These are phyloP conservation scores for Tylopilus felleus DNA, from an alignment of 768 basidiomycete genomes.

Conservation along the genomic window DNA sequence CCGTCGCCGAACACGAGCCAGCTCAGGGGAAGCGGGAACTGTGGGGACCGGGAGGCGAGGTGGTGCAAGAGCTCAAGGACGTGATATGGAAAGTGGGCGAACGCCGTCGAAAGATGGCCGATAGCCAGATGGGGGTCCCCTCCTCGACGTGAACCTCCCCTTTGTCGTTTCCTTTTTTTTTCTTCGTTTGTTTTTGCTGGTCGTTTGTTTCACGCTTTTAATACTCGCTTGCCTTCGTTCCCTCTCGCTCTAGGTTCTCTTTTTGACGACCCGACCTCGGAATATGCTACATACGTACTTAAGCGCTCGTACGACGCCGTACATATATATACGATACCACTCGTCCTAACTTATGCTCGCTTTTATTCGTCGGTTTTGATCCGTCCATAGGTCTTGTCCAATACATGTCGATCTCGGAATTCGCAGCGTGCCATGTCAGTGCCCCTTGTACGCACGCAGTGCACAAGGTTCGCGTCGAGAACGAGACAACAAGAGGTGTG, in stretches of 20 bases:
- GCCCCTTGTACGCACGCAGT: too few species aligned
- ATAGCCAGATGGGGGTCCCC: constrained; percentile 4
- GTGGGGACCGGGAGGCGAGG: constrained; percentile 75
- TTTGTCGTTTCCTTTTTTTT: background rate
- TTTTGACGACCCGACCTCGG: too few species aligned
- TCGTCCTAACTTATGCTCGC: background rate
- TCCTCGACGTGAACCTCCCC: background rate
- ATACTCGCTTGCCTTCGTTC: too few species aligned
- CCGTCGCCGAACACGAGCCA: too few species aligned
- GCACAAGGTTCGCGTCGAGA: too few species aligned
- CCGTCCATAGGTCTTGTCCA: background rate
- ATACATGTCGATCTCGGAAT: too few species aligned
- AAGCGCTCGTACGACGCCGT: too few species aligned
- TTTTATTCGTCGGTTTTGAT: background rate
- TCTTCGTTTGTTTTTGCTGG: background rate
- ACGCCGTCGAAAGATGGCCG: constrained; percentile 51
- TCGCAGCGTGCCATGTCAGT: too few species aligned
- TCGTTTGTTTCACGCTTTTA: background rate
- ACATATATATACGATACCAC: background rate
- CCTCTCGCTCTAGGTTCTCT: too few species aligned
- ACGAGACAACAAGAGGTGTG: background rate
- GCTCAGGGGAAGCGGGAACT: constrained; percentile 37
- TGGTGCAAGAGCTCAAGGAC: constrained; percentile 81
- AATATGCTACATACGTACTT: too few species aligned
- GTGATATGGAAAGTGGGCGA: constrained; percentile 87